Evolutionary conservation across 345 rosid genomes (phyloP).

Genomic region (Nasturtium officinale): DNA sequence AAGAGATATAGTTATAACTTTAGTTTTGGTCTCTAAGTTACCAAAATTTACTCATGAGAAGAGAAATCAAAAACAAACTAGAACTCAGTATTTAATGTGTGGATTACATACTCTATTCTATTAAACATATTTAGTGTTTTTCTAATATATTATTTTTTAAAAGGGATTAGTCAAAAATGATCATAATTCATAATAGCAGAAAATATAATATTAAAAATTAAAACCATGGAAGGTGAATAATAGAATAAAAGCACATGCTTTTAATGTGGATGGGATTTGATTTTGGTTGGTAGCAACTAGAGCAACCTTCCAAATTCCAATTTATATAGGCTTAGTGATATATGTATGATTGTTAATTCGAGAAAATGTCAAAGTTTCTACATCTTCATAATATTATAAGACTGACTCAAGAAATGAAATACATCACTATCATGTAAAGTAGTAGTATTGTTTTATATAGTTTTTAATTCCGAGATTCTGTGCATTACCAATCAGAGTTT

Average conservation of each 20-base stretch:
- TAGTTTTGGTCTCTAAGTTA: slow-evolving; percentile 21
- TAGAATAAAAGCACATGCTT: slow-evolving; percentile 34
- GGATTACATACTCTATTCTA: no score
- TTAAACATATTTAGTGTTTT: not conserved
- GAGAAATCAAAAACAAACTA: no score
- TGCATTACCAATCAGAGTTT: not conserved
- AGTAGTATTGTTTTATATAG: not conserved
- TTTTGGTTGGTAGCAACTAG: slow-evolving; percentile 38
- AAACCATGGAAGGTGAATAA: slow-evolving; percentile 8
- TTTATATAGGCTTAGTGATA: not conserved
- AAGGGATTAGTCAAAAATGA: not conserved
- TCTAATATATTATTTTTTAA: not conserved
- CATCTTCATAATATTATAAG: slow-evolving; percentile 10
- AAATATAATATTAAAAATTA: not conserved
- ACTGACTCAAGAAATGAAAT: slow-evolving; percentile 7
- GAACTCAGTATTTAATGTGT: no score
- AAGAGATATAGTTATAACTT: slow-evolving; percentile 5
- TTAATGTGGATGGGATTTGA: slow-evolving; percentile 20
- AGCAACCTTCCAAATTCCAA: slow-evolving; percentile 26
- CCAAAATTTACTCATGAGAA: no score
- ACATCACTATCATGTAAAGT: not conserved
- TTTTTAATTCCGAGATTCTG: not conserved
- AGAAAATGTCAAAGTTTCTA: slow-evolving; percentile 21
- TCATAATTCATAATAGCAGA: not conserved
- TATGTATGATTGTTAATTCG: slow-evolving; percentile 1